Base-by-base conservation (phyloP, 2,329 filamentous ascomycete genomes). In the Orbilia quercus region DNA sequence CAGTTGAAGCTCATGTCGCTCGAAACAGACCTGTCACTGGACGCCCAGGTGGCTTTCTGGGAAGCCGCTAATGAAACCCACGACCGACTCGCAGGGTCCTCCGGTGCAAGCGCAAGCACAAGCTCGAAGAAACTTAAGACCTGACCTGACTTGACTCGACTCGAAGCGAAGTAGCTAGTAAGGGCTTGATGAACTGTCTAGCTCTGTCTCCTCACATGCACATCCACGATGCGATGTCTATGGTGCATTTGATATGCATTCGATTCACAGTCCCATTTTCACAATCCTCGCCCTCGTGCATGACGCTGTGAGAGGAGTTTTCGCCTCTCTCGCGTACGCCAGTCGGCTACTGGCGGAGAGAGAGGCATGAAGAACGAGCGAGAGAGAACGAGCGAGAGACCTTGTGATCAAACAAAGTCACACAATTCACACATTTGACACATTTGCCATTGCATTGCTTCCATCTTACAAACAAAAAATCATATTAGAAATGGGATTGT, bases 401-500 rank as follows among this genome's bases (percentile, higher is more conserved):
- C 62, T 66, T 67, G 63, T 67, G 63, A 67, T 59, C 54, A 45
- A 59, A 51, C 55, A 48, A 28, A n/a, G 18, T 62, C 25, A 50
- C 42, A 23, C n/a, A n/a, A n/a, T n/a, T n/a, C n/a, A n/a, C n/a
- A n/a, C n/a, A n/a, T n/a, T n/a, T n/a, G n/a, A n/a, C n/a, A n/a
- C n/a, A 23, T 66, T 66, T 31, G 42, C 51, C 28, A 31, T 55
- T 23, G 38, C 28, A 31, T 55, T 23, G 38, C 31, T 18, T 11
- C 20, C n/a, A n/a, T 55, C 9, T 55, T 51, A 48, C 38, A 42
- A 44, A 45, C 48, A 51, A 51, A n/a, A n/a, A n/a, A n/a, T n/a
- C n/a, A n/a, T n/a, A n/a, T 67, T 59, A 59, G 63, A 51, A 67
- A 59, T 58, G 63, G 66, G 42, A 64, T 64, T 64, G 50, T 53